Conservation (phyloP, 805 yeast species). For the Sugiyamaella floridensis region DNA sequence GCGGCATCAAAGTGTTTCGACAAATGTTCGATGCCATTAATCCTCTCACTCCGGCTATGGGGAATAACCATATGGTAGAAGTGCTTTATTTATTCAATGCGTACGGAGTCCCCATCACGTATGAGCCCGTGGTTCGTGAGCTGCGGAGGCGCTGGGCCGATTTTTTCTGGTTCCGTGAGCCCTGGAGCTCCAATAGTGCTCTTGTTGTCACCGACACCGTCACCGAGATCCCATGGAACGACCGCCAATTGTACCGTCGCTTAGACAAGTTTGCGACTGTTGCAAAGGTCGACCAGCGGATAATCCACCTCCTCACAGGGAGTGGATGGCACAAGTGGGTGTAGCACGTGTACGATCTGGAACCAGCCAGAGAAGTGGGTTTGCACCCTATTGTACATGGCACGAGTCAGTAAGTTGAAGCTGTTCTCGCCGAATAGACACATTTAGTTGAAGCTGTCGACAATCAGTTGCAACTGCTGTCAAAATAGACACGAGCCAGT, state of each 20-base stretch:
- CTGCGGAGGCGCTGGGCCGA: conserved; percentile 25
- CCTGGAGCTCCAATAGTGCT: conserved; percentile 23
- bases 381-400: too few species aligned
- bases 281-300: neutral
- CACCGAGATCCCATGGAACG: conserved; percentile 1
- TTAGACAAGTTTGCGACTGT: neutral
- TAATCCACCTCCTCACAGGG: neutral
- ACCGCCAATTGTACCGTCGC: conserved; percentile 1
- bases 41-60: conserved; percentile 23
- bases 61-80: conserved; percentile 32
- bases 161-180: conserved; percentile 23
- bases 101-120: conserved; percentile 17
- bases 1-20: conserved; percentile 19
- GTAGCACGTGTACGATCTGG: too few species aligned
- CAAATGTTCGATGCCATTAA: conserved; percentile 29
- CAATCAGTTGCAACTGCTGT: too few species aligned
- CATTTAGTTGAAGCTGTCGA: too few species aligned
- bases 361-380: too few species aligned
- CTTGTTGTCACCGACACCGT: conserved; percentile 4
- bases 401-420: too few species aligned
- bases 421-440: too few species aligned
- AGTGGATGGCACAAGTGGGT: too few species aligned
- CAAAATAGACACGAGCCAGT: too few species aligned
- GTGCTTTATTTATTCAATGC: conserved; percentile 27
- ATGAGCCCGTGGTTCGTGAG: conserved; percentile 14